Base-by-base conservation (phyloP, 768 basidiomycete genomes). In the Lactifluus hygrophoroides region DNA sequence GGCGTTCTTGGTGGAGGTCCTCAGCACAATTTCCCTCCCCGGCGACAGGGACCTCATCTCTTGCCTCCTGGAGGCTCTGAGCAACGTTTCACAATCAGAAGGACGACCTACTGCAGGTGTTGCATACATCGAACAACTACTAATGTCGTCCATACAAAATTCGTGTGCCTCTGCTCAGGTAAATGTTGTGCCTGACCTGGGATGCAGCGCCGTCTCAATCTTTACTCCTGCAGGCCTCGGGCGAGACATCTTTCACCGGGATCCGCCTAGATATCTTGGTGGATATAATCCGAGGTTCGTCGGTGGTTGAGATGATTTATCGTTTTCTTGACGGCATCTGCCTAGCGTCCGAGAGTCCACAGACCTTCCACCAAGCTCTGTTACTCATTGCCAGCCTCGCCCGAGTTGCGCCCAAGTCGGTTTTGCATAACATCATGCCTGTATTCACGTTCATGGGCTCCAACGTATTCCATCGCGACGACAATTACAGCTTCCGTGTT, bases 381-480 rank as follows among this genome's bases (percentile, higher is more conserved):
- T 77, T 97, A 25, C 77, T 98, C 32, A 86, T 96, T 72, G 86
- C 93, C 5, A 86, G 78, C 61, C 71, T 98, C 55, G 89, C 92
- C 3, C 80, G 85, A 17, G 75, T 97, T 35, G 85, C 87, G 0
- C 94, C 95, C 0, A 91, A 94, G 56, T 89, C 92, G 11, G 91
- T 95, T 30, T 76, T 98, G 13, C 91, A 90, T 67, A 93, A 95
- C 65, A 80, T 97, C 51, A 96, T 99, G 91, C 95, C 96, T 3
- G 85, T 99, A 45, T 98, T 99, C 76, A 97, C 94, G 0, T 98
- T 97, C 74, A 97, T 98, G 92, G 95, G 96, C 19, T 91, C 94
- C n/a, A 94, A 92, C 61, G 86, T 97, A 17, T 90, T 97, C 75
- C 95, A 96, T 67, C 81, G 94, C 47, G 96, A 99, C 64, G 96